These are phyloP conservation scores for Waltiozyma sp. DNA, from an alignment of 1,139 yeast genomes.

Conservation along the genomic window DNA sequence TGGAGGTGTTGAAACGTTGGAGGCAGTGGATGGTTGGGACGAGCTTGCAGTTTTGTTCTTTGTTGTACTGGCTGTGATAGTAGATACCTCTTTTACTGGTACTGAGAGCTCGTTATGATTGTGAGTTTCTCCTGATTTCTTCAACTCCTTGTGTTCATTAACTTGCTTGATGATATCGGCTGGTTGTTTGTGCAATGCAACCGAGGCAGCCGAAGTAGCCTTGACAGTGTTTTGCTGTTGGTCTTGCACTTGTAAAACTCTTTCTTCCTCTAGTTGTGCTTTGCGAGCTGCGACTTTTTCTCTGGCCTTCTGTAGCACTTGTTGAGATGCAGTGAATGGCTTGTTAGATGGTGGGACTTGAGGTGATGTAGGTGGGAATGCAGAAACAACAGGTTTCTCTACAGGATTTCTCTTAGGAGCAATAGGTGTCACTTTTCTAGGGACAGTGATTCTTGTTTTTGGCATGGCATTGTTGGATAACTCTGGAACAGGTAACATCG, in stretches of 20 bases:
- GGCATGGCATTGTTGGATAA: conserved; percentile 10
- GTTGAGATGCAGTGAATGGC: conserved; percentile 19
- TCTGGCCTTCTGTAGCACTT: conserved; percentile 15
- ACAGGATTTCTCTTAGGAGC: conserved; percentile 4
- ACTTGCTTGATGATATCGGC: conserved; percentile 15
- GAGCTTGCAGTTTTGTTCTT: conserved; percentile 1
- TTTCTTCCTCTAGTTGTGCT: conserved; percentile 11
- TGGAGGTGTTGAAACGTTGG: background rate
- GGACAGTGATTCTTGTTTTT: conserved; percentile 18
- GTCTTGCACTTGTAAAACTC: conserved; percentile 10
- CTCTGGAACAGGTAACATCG: conserved; percentile 31
- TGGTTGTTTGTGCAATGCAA: conserved; percentile 20
- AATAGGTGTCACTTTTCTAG: conserved; percentile 21
- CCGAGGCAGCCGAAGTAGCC: conserved; percentile 27
- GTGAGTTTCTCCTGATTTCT: conserved; percentile 1
- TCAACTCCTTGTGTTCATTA: conserved; percentile 9
- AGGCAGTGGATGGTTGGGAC: conserved; percentile 1
- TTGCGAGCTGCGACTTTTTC: conserved; percentile 19
- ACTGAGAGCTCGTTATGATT: background rate
- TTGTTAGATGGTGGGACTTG: conserved; percentile 12
- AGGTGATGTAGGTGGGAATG: conserved; percentile 1
- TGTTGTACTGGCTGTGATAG: conserved; percentile 7
- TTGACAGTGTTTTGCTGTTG: conserved; percentile 7
- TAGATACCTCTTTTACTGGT: conserved; percentile 9
- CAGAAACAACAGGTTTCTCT: conserved; percentile 4